These are phyloP conservation scores for Fusarium sp. DNA, from an alignment of 2,329 filamentous ascomycete species.

Conservation along the genomic window DNA sequence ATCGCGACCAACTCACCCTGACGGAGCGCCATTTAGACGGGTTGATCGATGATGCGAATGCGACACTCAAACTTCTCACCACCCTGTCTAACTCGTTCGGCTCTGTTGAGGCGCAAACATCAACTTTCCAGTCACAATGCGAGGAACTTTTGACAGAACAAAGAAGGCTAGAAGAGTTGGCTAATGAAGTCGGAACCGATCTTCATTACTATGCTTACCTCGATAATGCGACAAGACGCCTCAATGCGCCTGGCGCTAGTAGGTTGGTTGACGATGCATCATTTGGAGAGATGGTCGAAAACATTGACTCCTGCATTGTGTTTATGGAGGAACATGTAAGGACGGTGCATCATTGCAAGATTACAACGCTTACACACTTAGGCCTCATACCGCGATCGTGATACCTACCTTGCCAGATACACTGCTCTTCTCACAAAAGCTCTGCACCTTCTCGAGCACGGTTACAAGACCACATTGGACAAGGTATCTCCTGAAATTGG, in stretches of 20 bases:
- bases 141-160: constrained; percentile 88
- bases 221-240: constrained; percentile 86
- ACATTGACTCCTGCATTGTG: constrained; percentile 87
- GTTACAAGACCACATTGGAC: constrained; percentile 64
- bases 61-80: constrained; percentile 79
- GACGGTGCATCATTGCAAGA: background rate
- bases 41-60: constrained; percentile 80
- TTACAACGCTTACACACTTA: constrained; percentile 48
- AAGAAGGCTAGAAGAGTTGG: constrained; percentile 78
- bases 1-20: constrained; percentile 82
- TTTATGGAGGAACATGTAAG: constrained; percentile 91
- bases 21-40: constrained; percentile 85
- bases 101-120: constrained; percentile 88
- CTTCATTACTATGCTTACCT: constrained; percentile 95
- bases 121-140: constrained; percentile 92
- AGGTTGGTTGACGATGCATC: constrained; percentile 85
- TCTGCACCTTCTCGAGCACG: constrained; percentile 70
- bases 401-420: constrained; percentile 88
- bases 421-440: constrained; percentile 79
- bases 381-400: constrained; percentile 86
- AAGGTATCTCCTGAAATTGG: constrained; percentile 66
- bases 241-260: constrained; percentile 92
- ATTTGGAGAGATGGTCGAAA: constrained; percentile 88
- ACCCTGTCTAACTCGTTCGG: constrained; percentile 87
- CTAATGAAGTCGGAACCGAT: constrained; percentile 86